phyloP scores from a whole-genome alignment of 148 eudicot species.

The Silene latifolia region DNA sequence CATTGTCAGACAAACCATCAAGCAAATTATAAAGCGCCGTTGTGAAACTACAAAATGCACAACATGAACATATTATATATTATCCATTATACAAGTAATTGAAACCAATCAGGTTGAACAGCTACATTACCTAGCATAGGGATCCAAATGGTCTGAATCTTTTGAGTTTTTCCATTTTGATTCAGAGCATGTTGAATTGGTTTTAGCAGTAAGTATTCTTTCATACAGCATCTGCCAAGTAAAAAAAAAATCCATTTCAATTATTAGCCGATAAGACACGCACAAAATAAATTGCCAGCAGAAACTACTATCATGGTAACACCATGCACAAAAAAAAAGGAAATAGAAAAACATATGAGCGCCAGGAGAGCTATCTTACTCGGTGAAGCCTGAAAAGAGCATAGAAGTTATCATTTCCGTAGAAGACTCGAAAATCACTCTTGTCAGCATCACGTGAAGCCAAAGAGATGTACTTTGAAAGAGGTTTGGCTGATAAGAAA shows the following conservation, averaged over 20 bases:
- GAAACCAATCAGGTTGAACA: not conserved
- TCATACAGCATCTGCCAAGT: slow-evolving; percentile 65
- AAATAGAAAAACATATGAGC: not conserved
- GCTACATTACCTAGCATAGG: slow-evolving; percentile 61
- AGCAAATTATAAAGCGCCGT: slow-evolving; percentile 72
- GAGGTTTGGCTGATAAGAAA: slow-evolving; percentile 57
- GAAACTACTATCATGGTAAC: not conserved
- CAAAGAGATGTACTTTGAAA: slow-evolving; percentile 56
- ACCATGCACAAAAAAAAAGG: not conserved
- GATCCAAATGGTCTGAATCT: slow-evolving; percentile 51
- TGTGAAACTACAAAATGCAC: slow-evolving; percentile 57
- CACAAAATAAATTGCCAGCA: not conserved
- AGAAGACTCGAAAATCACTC: slow-evolving; percentile 56
- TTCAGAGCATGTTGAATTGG: slow-evolving; percentile 49
- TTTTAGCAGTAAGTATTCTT: slow-evolving; percentile 72
- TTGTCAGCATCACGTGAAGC: slow-evolving; percentile 33
- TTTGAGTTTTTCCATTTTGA: slow-evolving; percentile 55
- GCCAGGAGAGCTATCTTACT: slow-evolving; percentile 34
- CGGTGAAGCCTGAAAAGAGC: slow-evolving; percentile 86
- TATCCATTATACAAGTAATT: not conserved
- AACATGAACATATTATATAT: slow-evolving; percentile 1
- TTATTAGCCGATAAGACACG: not conserved
- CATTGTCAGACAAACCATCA: slow-evolving; percentile 88
- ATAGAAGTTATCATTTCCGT: slow-evolving; percentile 79
- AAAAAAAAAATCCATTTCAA: slow-evolving; percentile 1